A percentile compares a stretch with the other conserved stretches of the same genome.
These are phyloP conservation scores for Astragalus glycyphyllos DNA, from an alignment of 306 rosid species.

Conservation along the genomic window DNA sequence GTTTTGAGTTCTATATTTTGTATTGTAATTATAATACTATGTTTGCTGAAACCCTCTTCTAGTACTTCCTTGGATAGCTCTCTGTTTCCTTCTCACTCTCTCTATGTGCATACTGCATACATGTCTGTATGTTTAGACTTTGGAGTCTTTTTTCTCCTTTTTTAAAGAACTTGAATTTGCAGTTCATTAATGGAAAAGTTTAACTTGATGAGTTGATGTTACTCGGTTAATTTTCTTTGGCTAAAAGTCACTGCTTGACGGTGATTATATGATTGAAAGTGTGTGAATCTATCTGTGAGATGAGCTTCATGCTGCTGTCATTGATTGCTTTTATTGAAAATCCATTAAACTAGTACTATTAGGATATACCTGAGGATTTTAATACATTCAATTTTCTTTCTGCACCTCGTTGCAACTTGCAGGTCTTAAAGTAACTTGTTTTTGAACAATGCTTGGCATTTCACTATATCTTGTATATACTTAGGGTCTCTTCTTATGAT, in stretches of 20 bases:
- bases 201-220: neutral
- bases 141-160: neutral
- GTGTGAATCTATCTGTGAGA: slow-evolving; percentile 15
- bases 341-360: slow-evolving; percentile 17
- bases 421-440: slow-evolving; percentile 31
- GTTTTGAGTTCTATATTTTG: neutral
- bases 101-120: neutral
- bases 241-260: slow-evolving; percentile 14
- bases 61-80: neutral
- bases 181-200: slow-evolving; percentile 5
- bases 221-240: neutral
- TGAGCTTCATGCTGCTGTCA: slow-evolving; percentile 34
- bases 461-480: slow-evolving; percentile 17
- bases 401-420: slow-evolving; percentile 31
- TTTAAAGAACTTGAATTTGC: neutral
- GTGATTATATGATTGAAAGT: slow-evolving; percentile 1
- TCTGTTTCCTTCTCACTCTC: slow-evolving; percentile 13
- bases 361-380: slow-evolving; percentile 2
- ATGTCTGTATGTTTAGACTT: neutral
- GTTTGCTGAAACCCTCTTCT: slow-evolving; percentile 14
- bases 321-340: slow-evolving; percentile 10
- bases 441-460: slow-evolving; percentile 21
- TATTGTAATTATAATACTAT: neutral
- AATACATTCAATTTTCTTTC: slow-evolving; percentile 9
- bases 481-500: slow-evolving; percentile 29